These are phyloP conservation scores for Geotrichum restrictum DNA, from an alignment of 1,139 yeast species.

Conservation along the genomic window DNA sequence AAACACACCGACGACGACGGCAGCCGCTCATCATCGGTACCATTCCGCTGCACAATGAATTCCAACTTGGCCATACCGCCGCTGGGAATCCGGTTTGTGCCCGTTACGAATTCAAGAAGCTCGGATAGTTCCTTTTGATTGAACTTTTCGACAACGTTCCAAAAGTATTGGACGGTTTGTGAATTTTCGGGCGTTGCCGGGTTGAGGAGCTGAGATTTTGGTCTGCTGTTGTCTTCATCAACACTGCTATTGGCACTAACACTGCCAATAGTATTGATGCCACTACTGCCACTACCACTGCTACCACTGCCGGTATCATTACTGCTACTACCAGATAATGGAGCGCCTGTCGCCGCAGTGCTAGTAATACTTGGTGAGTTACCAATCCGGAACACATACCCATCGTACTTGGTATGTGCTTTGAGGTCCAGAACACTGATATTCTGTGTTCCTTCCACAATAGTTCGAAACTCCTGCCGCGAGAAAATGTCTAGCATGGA, in stretches of 20 bases:
- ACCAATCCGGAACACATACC: constrained; percentile 14
- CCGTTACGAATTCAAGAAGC: constrained; percentile 35
- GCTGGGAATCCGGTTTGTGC: constrained; percentile 30
- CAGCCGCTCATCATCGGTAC: constrained; percentile 25
- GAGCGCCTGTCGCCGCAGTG: no score
- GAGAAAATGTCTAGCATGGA: constrained; percentile 21
- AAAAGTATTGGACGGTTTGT: constrained; percentile 24
- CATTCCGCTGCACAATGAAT: constrained; percentile 28
- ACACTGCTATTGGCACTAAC: no score
- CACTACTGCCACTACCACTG: no score
- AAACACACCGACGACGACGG: constrained; percentile 35
- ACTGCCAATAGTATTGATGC: no score
- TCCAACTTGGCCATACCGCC: constrained; percentile 26
- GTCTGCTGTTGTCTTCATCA: neutral
- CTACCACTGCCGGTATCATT: no score
- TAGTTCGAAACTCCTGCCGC: constrained; percentile 23
- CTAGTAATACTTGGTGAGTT: no score
- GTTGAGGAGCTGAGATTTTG: neutral
- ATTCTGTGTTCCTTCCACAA: constrained; percentile 28
- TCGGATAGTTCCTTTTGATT: constrained; percentile 23
- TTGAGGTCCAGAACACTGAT: constrained; percentile 25
- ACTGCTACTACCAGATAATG: no score
- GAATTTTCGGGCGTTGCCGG: constrained; percentile 17
- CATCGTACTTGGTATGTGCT: constrained; percentile 23
- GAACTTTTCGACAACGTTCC: constrained; percentile 28